Percentiles rank a stretch among this genome's conserved stretches.
Evolutionary conservation across 345 rosid species (phyloP).

Genomic region (Erysimum cheiranthoides): DNA sequence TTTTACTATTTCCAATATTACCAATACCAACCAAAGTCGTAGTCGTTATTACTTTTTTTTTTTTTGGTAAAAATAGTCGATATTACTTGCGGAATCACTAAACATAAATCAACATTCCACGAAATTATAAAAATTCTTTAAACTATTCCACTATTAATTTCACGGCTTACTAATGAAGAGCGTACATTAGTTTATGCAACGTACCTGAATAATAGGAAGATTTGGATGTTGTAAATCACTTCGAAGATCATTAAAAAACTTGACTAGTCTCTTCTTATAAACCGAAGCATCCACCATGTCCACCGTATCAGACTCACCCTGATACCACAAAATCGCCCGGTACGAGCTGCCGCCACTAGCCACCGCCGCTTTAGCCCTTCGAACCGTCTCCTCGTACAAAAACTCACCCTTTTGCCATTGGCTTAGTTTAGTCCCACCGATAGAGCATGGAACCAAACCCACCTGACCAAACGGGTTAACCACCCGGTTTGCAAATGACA

Average conservation of each 20-base stretch:
- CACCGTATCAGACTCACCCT: constrained; percentile 79
- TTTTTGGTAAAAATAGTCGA: no score
- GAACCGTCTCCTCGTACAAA: constrained; percentile 61
- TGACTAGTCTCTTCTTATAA: constrained; percentile 59
- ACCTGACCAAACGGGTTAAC: constrained; percentile 48
- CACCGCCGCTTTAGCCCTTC: constrained; percentile 51
- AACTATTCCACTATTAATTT: neutral
- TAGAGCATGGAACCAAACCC: constrained; percentile 86
- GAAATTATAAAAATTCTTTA: no score
- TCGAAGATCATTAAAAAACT: constrained; percentile 61
- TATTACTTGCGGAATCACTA: no score
- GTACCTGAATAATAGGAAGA: constrained; percentile 78
- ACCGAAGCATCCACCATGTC: constrained; percentile 53
- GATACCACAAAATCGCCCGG: constrained; percentile 78
- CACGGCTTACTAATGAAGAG: neutral
- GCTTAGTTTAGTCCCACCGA: constrained; percentile 76
- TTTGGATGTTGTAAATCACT: constrained; percentile 63
- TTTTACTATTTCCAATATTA: neutral
- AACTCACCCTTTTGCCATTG: constrained; percentile 70
- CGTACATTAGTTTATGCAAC: neutral
- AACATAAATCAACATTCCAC: no score
- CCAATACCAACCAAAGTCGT: no score
- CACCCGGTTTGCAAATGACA: constrained; percentile 71
- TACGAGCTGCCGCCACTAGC: constrained; percentile 51
- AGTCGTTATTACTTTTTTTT: no score